Evolutionary conservation across 2,329 filamentous ascomycete species (phyloP).

Genomic region (Colletotrichum noveboracense): DNA sequence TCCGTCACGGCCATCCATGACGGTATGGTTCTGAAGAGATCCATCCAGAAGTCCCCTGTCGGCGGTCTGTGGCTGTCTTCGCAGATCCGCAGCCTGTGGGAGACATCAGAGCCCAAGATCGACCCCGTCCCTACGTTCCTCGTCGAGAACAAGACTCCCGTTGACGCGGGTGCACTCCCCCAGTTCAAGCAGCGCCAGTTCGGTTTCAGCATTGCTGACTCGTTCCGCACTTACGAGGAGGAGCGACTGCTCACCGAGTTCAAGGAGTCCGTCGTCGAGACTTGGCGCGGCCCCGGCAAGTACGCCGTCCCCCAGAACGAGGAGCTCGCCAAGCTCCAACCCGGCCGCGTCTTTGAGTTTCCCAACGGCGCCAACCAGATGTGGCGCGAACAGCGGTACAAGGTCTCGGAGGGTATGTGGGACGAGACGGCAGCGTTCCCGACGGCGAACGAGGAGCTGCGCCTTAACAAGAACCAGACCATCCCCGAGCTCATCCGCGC

Average conservation of each 20-base stretch:
- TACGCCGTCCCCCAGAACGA: slow-evolving; percentile 72
- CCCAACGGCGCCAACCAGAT: slow-evolving; percentile 96
- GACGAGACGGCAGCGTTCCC: slow-evolving; percentile 79
- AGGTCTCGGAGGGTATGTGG: slow-evolving; percentile 87
- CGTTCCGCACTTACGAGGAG: slow-evolving; percentile 85
- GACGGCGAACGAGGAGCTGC: slow-evolving; percentile 38
- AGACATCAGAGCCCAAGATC: slow-evolving; percentile 70
- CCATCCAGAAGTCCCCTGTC: slow-evolving; percentile 82
- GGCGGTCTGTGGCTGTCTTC: slow-evolving; percentile 90
- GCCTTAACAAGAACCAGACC: slow-evolving; percentile 74
- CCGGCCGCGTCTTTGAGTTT: slow-evolving; percentile 93
- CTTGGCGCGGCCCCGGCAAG: slow-evolving; percentile 83
- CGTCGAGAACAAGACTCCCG: slow-evolving; percentile 84
- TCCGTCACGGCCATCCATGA: slow-evolving; percentile 93
- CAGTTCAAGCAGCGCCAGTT: slow-evolving; percentile 79
- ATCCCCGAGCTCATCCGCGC: slow-evolving; percentile 83
- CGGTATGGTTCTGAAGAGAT: slow-evolving; percentile 91
- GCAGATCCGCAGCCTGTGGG: slow-evolving; percentile 84
- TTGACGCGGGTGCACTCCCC: slow-evolving; percentile 83
- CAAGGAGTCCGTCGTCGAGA: slow-evolving; percentile 96
- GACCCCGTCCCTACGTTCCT: slow-evolving; percentile 85
- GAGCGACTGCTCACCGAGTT: slow-evolving; percentile 94
- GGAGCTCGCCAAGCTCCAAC: slow-evolving; percentile 74
- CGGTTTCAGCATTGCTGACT: slow-evolving; percentile 63
- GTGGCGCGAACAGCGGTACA: slow-evolving; percentile 88